Conservation (phyloP, 371 early-diverging fungal species). For the Mortierella sp. region DNA sequence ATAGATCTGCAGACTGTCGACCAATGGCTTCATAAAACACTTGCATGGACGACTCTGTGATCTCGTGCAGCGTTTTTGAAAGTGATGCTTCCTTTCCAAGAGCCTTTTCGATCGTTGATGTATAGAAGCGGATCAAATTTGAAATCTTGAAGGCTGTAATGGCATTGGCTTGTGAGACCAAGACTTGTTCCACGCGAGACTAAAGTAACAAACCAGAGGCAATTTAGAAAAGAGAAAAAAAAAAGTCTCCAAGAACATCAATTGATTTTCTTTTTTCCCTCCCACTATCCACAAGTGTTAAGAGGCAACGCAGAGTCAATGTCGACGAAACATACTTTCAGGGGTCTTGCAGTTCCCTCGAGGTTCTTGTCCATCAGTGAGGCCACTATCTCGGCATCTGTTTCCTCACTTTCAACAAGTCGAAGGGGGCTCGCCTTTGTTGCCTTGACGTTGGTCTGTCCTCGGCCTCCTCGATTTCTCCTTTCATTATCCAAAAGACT, state of each 20-base stretch:
- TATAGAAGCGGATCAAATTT: constrained; percentile 83
- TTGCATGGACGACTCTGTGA: constrained; percentile 72
- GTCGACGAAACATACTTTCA: constrained; percentile 62
- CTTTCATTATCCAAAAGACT: constrained; percentile 63
- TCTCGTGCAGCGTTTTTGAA: constrained; percentile 66
- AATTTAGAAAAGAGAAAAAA: neutral
- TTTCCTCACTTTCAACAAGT: constrained; percentile 34
- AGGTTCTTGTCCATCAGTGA: constrained; percentile 73
- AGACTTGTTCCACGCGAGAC: constrained; percentile 83
- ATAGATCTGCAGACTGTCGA: constrained; percentile 70
- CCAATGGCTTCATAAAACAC: constrained; percentile 76
- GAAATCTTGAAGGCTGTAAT: constrained; percentile 77
- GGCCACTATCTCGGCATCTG: constrained; percentile 50
- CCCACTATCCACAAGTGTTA: too few species aligned
- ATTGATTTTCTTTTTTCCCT: neutral
- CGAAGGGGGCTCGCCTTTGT: constrained; percentile 46
- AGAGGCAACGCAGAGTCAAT: neutral
- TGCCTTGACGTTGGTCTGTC: constrained; percentile 24
- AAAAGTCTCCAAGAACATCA: neutral
- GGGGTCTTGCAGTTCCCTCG: constrained; percentile 80
- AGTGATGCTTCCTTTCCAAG: constrained; percentile 68
- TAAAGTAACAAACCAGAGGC: constrained; percentile 21
- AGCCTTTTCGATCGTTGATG: constrained; percentile 69
- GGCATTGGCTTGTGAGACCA: constrained; percentile 74
- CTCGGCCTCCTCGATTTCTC: constrained; percentile 32